Conservation (phyloP, 176 grass and related monocot species). For the Zoysia pacifica region DNA sequence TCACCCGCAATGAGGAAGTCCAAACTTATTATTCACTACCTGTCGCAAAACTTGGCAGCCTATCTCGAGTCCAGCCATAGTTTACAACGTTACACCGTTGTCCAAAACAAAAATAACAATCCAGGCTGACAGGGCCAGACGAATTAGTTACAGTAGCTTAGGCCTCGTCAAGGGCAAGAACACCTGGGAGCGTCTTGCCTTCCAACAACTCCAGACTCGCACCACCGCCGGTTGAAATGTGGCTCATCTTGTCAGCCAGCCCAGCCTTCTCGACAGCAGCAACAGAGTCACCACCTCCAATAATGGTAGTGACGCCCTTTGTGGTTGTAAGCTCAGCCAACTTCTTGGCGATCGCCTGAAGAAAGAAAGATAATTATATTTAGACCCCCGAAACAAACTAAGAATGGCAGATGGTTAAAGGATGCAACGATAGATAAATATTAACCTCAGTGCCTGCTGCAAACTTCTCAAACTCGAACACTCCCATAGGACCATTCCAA, state of each 20-base stretch:
- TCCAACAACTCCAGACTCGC: slow-evolving; percentile 93
- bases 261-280: slow-evolving; percentile 96
- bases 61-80: slow-evolving; percentile 44
- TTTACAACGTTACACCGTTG: slow-evolving; percentile 34
- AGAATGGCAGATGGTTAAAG: neutral
- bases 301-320: slow-evolving; percentile 81
- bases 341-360: slow-evolving; percentile 87
- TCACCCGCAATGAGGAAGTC: slow-evolving; percentile 39
- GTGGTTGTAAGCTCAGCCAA: slow-evolving; percentile 75
- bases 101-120: slow-evolving; percentile 31
- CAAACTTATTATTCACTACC: slow-evolving; percentile 47
- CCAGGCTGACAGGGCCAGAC: neutral
- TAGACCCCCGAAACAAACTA: neutral
- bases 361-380: neutral
- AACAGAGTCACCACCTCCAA: slow-evolving; percentile 89
- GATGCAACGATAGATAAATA: neutral
- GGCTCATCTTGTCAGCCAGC: slow-evolving; percentile 94
- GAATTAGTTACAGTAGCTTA: slow-evolving; percentile 41
- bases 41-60: slow-evolving; percentile 51
- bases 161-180: slow-evolving; percentile 85
- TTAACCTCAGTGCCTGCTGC: slow-evolving; percentile 85
- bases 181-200: slow-evolving; percentile 90
- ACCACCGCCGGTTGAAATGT: slow-evolving; percentile 89
- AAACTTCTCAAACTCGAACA: slow-evolving; percentile 97
- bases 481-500: slow-evolving; percentile 98